A percentile compares a stretch with the other conserved stretches of the same genome.
These are phyloP conservation scores for Harrya chromipes DNA, from an alignment of 768 basidiomycete species.

Conservation along the genomic window DNA sequence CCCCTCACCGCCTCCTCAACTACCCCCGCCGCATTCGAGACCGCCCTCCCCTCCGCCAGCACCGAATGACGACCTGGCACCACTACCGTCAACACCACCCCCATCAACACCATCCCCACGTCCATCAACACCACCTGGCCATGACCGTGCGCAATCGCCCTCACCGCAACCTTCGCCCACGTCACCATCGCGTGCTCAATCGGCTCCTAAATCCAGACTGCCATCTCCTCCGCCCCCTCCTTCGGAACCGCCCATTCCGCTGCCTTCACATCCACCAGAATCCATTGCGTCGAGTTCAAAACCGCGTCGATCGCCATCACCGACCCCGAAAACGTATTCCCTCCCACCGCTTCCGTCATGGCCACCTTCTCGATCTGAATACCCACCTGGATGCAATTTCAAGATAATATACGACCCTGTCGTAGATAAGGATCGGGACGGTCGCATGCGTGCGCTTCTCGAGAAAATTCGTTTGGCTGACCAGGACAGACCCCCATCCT, in stretches of 20 bases:
- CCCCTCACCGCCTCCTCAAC: conserved; percentile 28
- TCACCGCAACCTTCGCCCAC: conserved; percentile 26
- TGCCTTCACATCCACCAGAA: conserved; percentile 26
- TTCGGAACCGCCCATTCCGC: conserved; percentile 14
- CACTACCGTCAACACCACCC: conserved; percentile 23
- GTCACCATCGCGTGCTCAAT: conserved; percentile 22
- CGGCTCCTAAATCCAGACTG: conserved; percentile 27
- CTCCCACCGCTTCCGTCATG: conserved; percentile 48
- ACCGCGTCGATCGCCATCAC: conserved; percentile 8
- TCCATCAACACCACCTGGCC: conserved; percentile 9
- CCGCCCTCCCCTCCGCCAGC: conserved; percentile 18
- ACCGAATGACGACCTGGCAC: conserved; percentile 10
- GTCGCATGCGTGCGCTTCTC: conserved; percentile 37
- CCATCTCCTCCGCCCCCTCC: conserved; percentile 26
- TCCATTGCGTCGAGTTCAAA: conserved; percentile 30
- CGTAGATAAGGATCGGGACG: conserved; percentile 45
- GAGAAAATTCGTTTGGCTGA: conserved; percentile 40
- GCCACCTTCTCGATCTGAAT: conserved; percentile 52
- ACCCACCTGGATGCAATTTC: conserved; percentile 47
- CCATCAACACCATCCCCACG: conserved; percentile 15
- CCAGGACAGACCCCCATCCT: conserved; percentile 21
- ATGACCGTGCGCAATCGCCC: conserved; percentile 19
- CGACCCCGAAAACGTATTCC: conserved; percentile 36
- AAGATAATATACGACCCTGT: conserved; percentile 64
- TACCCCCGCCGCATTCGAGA: conserved; percentile 24